Conservation (phyloP, 192 early-diverging fungal genomes). For the Coemansia sp. region DNA sequence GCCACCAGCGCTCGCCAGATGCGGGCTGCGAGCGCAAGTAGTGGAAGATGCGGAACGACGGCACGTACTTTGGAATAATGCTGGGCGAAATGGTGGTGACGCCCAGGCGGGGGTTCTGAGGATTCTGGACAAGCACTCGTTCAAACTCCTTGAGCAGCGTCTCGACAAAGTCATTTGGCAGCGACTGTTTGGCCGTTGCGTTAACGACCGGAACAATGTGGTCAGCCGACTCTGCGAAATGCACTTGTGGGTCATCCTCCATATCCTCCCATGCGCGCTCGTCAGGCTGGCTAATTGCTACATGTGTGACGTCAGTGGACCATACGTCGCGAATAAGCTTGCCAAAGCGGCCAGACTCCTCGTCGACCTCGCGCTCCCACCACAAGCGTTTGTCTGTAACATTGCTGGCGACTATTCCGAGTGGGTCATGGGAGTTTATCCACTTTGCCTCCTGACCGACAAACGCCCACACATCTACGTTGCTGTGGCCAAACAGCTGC, state of each 20-base stretch:
- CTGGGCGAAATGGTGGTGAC: constrained; percentile 61
- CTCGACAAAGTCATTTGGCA: constrained; percentile 42
- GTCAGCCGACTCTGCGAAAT: neutral
- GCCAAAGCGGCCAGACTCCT: constrained; percentile 41
- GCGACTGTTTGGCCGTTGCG: neutral
- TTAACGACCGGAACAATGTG: neutral
- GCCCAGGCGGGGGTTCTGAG: constrained; percentile 15
- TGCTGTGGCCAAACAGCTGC: constrained; percentile 75
- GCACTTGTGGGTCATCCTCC: constrained; percentile 30
- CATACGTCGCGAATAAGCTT: constrained; percentile 37
- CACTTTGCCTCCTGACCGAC: constrained; percentile 45
- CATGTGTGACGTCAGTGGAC: constrained; percentile 3
- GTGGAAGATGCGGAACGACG: constrained; percentile 61
- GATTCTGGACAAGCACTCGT: constrained; percentile 22
- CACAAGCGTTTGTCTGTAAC: constrained; percentile 19
- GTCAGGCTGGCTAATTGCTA: neutral
- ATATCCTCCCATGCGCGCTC: constrained; percentile 21
- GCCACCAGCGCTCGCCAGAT: neutral
- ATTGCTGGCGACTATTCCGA: neutral
- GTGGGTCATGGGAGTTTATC: constrained; percentile 14
- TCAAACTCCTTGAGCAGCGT: constrained; percentile 38
- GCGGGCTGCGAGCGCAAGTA: constrained; percentile 26
- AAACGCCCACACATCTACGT: constrained; percentile 69
- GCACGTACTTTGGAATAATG: constrained; percentile 65
- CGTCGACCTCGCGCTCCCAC: constrained; percentile 44